These are phyloP conservation scores for Penicillium capsulatum DNA, from an alignment of 2,329 filamentous ascomycete genomes.

Conservation along the genomic window DNA sequence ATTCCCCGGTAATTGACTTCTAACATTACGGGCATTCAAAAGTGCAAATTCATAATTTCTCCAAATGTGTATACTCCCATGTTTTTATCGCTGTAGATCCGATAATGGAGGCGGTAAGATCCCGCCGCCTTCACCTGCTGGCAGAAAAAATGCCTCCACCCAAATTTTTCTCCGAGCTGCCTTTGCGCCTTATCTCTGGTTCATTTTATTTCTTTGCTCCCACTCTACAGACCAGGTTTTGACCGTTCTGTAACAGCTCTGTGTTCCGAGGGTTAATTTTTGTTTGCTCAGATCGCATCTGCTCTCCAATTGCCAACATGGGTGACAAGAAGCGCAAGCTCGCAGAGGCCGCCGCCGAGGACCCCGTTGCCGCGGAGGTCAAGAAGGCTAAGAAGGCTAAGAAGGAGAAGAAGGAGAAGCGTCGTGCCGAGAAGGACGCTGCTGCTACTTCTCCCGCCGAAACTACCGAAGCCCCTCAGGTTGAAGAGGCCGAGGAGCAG, in stretches of 20 bases:
- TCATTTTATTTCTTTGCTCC: too few relatives aligned
- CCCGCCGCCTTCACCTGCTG: slow-evolving; percentile 26
- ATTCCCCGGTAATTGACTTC: neutral
- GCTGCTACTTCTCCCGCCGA: slow-evolving; percentile 7
- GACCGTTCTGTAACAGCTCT: too few relatives aligned
- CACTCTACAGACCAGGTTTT: too few relatives aligned
- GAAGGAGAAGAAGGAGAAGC: slow-evolving; percentile 24
- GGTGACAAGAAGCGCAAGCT: slow-evolving; percentile 40
- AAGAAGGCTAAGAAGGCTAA: slow-evolving; percentile 35
- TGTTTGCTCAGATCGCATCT: neutral
- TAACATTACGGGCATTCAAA: neutral
- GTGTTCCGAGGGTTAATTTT: too few relatives aligned
- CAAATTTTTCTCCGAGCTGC: slow-evolving; percentile 26
- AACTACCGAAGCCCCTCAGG: too few relatives aligned
- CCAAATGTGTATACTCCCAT: neutral
- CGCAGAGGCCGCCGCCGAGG: slow-evolving; percentile 25
- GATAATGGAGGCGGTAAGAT: slow-evolving; percentile 1
- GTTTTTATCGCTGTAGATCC: too few relatives aligned
- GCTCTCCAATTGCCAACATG: slow-evolving; percentile 23
- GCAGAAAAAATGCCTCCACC: slow-evolving; percentile 22
- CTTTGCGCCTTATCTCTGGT: neutral
- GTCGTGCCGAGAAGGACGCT: slow-evolving; percentile 24
- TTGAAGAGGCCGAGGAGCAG: neutral
- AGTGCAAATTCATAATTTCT: neutral
- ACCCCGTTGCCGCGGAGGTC: slow-evolving; percentile 26